Base-by-base conservation (phyloP, 805 yeast species). In the Wickerhamiella qilinensis region DNA sequence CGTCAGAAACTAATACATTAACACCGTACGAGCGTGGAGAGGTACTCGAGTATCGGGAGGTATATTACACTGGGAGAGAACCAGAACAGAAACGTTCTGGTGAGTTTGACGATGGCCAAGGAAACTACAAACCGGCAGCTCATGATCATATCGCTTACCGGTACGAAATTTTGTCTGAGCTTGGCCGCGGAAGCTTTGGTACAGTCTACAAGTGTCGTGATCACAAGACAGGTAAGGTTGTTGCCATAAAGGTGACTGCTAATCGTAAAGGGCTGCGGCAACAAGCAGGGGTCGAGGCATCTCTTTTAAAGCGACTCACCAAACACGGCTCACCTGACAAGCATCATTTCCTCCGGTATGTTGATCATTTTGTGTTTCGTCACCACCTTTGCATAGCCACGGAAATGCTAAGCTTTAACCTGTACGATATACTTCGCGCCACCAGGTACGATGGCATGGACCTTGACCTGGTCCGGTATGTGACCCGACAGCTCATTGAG, bases 141-240 rank as follows among this genome's bases (percentile, higher is more conserved):
- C 73, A 77, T 9, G 94, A 82, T 51, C 94, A 83, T 46, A 69
- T 83, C 32, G 77, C 77, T 38, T 83, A 75, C 54, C 58, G 93
- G 21, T 84, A 77, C 51, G 75, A 79, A 46, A 72, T 82, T 3
- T 37, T 69, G 17, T 55, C 63, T 2, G 55, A 63, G 1, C 63
- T 83, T 9, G 94, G 94, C 0, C 71, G 68, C 36, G 94, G 94
- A 2, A 32, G 86, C 32, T 83, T 83, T 61, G 94, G 94, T 0
- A 73, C 72, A 38, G 94, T 84, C 1, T 60, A 79, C 5, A 64
- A 69, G 40, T 77, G 85, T 43, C 54, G 58, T 18, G 94, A 84
- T 57, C 80, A 77, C 51, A 76, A 75, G 50, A 58, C 58, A 3
- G 66, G 71, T 5, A 59, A 59, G 20, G 39, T 63, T 9, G 78